Conservation (phyloP, 2,329 filamentous ascomycete genomes). For the Neoascochyta sp. region DNA sequence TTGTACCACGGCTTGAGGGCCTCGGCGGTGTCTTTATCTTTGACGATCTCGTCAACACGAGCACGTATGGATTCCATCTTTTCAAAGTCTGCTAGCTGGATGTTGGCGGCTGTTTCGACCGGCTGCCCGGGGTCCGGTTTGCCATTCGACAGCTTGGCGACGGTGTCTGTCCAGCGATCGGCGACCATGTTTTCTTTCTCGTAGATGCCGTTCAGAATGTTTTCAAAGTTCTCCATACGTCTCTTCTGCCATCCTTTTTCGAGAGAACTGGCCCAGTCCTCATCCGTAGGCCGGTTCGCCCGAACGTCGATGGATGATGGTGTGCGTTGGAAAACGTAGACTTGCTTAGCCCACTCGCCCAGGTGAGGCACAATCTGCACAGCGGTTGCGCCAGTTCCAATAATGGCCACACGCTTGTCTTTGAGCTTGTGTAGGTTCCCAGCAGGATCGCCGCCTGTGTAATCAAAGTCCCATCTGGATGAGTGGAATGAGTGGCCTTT, state of each 20-base stretch:
- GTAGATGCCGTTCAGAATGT: constrained; percentile 32
- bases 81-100: constrained; percentile 34
- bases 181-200: constrained; percentile 43
- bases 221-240: constrained; percentile 47
- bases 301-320: constrained; percentile 45
- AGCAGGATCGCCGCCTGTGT: constrained; percentile 22
- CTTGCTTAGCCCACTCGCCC: constrained; percentile 47
- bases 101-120: constrained; percentile 13
- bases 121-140: constrained; percentile 10
- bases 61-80: constrained; percentile 45
- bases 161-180: constrained; percentile 49
- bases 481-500: constrained; percentile 31
- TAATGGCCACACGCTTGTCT: constrained; percentile 34
- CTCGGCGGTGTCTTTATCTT: constrained; percentile 50
- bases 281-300: constrained; percentile 18
- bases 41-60: constrained; percentile 51
- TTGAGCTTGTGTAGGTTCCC: constrained; percentile 33
- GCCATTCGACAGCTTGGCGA: constrained; percentile 10
- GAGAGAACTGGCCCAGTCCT: constrained; percentile 11
- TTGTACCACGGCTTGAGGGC: constrained; percentile 59
- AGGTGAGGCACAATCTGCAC: constrained; percentile 39
- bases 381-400: constrained; percentile 35
- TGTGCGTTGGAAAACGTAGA: constrained; percentile 58
- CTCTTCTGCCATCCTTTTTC: constrained; percentile 50
- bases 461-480: constrained; percentile 24